Percentiles rank a stretch among this genome's conserved stretches.
These are phyloP conservation scores for Wickerhamiella azymoides DNA, from an alignment of 805 yeast genomes.

Conservation along the genomic window DNA sequence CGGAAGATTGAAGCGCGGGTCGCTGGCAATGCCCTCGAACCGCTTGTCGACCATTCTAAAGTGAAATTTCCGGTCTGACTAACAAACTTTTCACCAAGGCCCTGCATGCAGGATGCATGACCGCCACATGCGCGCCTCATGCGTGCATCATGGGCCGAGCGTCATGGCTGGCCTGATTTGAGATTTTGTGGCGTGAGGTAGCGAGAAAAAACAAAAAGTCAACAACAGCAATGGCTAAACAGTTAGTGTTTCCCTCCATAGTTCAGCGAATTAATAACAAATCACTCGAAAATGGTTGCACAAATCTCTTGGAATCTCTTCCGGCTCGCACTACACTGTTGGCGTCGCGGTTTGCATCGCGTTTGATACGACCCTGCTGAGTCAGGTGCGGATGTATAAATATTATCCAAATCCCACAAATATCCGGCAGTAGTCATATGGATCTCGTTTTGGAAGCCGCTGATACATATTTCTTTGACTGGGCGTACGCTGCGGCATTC, in stretches of 20 bases:
- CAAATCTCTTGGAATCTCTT: too few relatives aligned
- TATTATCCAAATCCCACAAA: slow-evolving; percentile 10
- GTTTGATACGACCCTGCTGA: not conserved
- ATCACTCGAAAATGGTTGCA: too few relatives aligned
- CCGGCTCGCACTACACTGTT: too few relatives aligned
- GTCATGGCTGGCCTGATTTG: too few relatives aligned
- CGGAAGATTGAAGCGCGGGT: slow-evolving; percentile 77
- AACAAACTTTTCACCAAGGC: not conserved
- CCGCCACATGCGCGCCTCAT: not conserved
- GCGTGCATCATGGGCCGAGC: too few relatives aligned
- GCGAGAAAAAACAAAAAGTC: too few relatives aligned
- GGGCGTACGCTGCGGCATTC: slow-evolving; percentile 50
- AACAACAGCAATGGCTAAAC: too few relatives aligned
- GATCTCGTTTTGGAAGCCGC: slow-evolving; percentile 76
- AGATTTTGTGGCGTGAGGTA: too few relatives aligned
- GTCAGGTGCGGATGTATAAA: not conserved
- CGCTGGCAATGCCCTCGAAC: slow-evolving; percentile 64
- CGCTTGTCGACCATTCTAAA: slow-evolving; percentile 46
- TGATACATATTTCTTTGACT: slow-evolving; percentile 66
- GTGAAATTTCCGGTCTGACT: not conserved
- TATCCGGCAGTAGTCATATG: slow-evolving; percentile 45
- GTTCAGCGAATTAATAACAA: too few relatives aligned
- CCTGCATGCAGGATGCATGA: not conserved
- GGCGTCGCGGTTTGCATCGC: too few relatives aligned
- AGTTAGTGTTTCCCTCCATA: too few relatives aligned